Evolutionary conservation across 2,329 filamentous ascomycete genomes (phyloP), one percentile per base, ranked within the genome.

Genomic region (Cordyceps javanica): DNA sequence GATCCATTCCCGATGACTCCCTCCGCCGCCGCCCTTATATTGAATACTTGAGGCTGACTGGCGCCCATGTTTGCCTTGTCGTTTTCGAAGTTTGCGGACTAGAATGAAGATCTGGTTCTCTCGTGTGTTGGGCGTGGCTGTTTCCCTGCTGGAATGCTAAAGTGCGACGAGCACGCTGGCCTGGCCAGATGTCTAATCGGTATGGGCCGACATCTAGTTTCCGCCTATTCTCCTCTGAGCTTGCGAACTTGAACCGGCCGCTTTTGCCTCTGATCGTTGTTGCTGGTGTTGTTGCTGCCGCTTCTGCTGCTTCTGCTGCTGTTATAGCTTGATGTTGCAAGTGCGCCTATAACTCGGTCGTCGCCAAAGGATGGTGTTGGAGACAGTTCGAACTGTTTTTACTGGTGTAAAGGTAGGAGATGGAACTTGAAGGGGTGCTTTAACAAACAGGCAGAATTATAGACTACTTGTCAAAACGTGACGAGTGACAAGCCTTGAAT

Each of bases 121-220:
- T n/a, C n/a, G n/a, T n/a, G n/a, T n/a, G n/a, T n/a, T n/a, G n/a
- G n/a, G n/a, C n/a, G 38, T n/a, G n/a, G 38, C 38, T 21, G 19
- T 38, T 44, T 23, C 25, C 13, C 19, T 3, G 23, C 10, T 13
- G 23, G 21, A 38, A 16, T 19, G 14, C 7, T 54, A 13, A 19
- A 32, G 45, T 56, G 45, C 42, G 26, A 50, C 13, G n/a, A 49
- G 25, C 42, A 46, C 25, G 26, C 54, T 56, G 54, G 54, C 54
- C 25, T 38, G 34, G 54, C 54, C 54, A 56, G 54, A 49, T 56
- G 34, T 49, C 26, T 49, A 56, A n/a, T 49, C 54, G 26, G 19
- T 32, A 46, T 49, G 19, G 19, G 19, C 19, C 42, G 44, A 56
- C 54, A 56, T 56, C 36, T 55, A 55, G 52, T 19, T 45, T 44